Evolutionary conservation across 202 grass and related monocot species (phyloP).

Genomic region (Dendrocalamus latiflorus): DNA sequence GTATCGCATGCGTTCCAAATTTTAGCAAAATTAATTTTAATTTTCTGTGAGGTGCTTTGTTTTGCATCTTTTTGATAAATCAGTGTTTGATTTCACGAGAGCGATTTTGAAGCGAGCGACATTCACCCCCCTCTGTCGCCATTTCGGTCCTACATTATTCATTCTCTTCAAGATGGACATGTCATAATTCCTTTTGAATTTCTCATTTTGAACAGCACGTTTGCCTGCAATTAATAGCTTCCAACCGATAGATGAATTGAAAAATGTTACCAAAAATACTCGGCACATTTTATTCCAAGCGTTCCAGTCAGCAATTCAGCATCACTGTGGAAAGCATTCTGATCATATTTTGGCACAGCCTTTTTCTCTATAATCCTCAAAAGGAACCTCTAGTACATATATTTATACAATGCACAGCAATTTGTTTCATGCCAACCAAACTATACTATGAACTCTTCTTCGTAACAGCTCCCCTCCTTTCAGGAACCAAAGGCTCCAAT

Average conservation of each 20-base stretch:
- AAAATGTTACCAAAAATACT: neutral
- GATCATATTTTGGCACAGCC: neutral
- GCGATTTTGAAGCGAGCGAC: too few relatives aligned
- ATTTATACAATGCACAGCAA: too few relatives aligned
- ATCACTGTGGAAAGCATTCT: neutral
- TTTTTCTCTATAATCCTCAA: neutral
- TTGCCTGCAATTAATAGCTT: neutral
- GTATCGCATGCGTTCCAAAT: too few relatives aligned
- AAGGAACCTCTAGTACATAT: neutral
- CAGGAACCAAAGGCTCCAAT: neutral
- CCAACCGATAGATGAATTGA: neutral
- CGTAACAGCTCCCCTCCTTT: too few relatives aligned
- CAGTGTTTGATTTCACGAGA: too few relatives aligned
- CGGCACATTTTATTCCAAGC: neutral
- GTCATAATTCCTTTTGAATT: neutral
- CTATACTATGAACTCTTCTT: neutral
- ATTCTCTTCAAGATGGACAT: neutral
- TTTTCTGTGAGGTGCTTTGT: too few relatives aligned
- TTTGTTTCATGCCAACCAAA: too few relatives aligned
- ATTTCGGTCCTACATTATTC: too few relatives aligned
- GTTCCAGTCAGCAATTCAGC: neutral
- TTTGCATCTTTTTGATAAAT: too few relatives aligned
- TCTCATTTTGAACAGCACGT: neutral
- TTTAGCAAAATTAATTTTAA: too few relatives aligned
- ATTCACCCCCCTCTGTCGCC: too few relatives aligned